Percentiles rank a stretch among this genome's conserved stretches.
Evolutionary conservation across 2,329 filamentous ascomycete genomes (phyloP).

Genomic region (Pestalotiopsis sp.): DNA sequence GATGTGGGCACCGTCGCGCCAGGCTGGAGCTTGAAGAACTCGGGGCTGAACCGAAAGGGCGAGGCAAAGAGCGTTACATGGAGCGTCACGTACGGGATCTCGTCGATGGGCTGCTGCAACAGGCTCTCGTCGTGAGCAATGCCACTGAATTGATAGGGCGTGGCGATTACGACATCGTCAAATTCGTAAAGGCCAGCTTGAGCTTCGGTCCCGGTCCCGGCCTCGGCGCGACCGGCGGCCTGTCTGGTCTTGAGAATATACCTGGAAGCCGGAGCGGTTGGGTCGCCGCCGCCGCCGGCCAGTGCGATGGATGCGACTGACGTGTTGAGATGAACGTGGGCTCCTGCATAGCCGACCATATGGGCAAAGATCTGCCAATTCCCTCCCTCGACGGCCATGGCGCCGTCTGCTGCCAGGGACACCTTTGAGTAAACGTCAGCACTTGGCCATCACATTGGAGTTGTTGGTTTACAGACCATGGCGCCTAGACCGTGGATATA

Average conservation of each 20-base stretch:
- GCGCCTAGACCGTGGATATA: slow-evolving; percentile 87
- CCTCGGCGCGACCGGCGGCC: slow-evolving; percentile 22
- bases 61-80: slow-evolving; percentile 91
- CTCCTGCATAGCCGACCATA: slow-evolving; percentile 71
- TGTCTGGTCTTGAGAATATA: slow-evolving; percentile 48
- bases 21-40: slow-evolving; percentile 70
- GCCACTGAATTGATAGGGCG: slow-evolving; percentile 79
- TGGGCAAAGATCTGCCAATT: slow-evolving; percentile 94
- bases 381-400: slow-evolving; percentile 77
- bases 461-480: slow-evolving; percentile 56
- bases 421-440: slow-evolving; percentile 45
- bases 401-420: slow-evolving; percentile 86
- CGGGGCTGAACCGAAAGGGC: slow-evolving; percentile 69
- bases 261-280: slow-evolving; percentile 40
- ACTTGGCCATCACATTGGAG: too few relatives aligned
- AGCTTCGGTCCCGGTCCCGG: slow-evolving; percentile 25
- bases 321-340: slow-evolving; percentile 67
- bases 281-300: slow-evolving; percentile 44
- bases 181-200: slow-evolving; percentile 58
- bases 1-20: slow-evolving; percentile 67
- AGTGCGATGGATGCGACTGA: slow-evolving; percentile 64
- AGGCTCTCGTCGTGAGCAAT: slow-evolving; percentile 68
- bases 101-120: slow-evolving; percentile 70
- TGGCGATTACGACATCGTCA: slow-evolving; percentile 81
- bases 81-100: slow-evolving; percentile 82